These are phyloP conservation scores for Peterozyma toletana DNA, from an alignment of 805 yeast genomes.

Conservation along the genomic window DNA sequence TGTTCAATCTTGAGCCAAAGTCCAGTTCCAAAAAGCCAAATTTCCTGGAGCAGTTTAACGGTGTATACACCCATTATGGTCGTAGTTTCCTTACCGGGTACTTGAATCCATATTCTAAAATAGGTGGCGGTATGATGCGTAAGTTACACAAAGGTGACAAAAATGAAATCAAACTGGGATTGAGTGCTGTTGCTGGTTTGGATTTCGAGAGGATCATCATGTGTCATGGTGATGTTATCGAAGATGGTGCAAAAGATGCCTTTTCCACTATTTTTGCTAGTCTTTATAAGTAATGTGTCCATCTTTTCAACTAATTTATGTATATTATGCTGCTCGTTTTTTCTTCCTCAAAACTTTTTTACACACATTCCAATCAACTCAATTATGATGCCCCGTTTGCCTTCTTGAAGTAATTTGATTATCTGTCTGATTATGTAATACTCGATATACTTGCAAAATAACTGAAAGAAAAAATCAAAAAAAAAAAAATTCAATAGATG, in stretches of 20 bases:
- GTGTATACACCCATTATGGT: conserved; percentile 36
- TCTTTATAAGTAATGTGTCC: neutral
- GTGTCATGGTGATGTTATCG: conserved; percentile 57
- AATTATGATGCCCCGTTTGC: too few relatives aligned
- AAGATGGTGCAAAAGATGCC: conserved; percentile 22
- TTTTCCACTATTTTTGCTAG: neutral
- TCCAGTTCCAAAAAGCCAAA: conserved; percentile 22
- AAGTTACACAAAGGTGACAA: conserved; percentile 12
- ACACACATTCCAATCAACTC: too few relatives aligned
- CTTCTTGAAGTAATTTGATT: too few relatives aligned
- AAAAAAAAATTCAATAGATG: neutral
- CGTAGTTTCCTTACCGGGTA: conserved; percentile 28
- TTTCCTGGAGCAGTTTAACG: conserved; percentile 38
- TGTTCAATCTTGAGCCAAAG: conserved; percentile 44
- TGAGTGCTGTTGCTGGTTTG: conserved; percentile 27
- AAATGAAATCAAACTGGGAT: conserved; percentile 16
- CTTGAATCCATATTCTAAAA: conserved; percentile 30
- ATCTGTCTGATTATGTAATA: too few relatives aligned
- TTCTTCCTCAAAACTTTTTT: too few relatives aligned
- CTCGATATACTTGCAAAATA: too few relatives aligned
- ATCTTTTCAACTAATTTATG: neutral
- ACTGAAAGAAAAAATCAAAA: conserved; percentile 1
- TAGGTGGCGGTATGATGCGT: conserved; percentile 26
- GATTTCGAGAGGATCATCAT: conserved; percentile 43
- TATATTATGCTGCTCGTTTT: neutral